These are phyloP conservation scores for Aspergillus homomorphus DNA, from an alignment of 495 filamentous ascomycete genomes.

Conservation along the genomic window DNA sequence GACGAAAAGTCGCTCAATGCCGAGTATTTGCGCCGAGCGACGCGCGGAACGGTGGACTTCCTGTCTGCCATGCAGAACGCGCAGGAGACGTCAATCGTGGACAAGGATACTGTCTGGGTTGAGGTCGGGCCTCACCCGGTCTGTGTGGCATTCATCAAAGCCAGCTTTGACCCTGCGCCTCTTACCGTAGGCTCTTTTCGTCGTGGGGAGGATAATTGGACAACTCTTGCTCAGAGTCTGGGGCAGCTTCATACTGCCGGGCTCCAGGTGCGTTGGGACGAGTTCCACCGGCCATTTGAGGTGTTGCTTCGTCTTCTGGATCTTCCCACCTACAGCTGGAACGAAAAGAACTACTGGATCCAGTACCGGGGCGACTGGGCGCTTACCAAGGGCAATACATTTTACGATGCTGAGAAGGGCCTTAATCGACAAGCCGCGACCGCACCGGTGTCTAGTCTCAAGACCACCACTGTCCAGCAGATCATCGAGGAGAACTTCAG, in stretches of 20 bases:
- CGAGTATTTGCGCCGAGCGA: no score
- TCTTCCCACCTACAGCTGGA: conserved; percentile 59
- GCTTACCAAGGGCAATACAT: conserved; percentile 28
- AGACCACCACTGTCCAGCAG: no score
- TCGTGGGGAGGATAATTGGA: conserved; percentile 46
- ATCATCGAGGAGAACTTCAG: neutral
- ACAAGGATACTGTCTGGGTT: conserved; percentile 28
- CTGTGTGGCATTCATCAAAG: conserved; percentile 24
- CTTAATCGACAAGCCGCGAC: no score
- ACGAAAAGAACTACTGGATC: conserved; percentile 38
- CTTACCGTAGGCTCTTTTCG: conserved; percentile 44
- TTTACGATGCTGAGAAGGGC: no score
- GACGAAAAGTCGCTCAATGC: no score
- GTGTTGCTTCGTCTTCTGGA: conserved; percentile 49
- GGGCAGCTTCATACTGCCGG: conserved; percentile 47
- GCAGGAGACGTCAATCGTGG: conserved; percentile 16
- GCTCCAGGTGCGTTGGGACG: conserved; percentile 50
- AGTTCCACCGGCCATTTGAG: conserved; percentile 61
- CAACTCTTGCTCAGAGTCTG: conserved; percentile 52
- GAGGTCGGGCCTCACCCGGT: conserved; percentile 45
- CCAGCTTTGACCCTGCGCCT: conserved; percentile 21
- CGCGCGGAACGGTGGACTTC: no score
- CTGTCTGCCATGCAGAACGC: no score
- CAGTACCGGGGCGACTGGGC: conserved; percentile 31
- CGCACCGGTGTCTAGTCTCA: neutral